These are phyloP conservation scores for Gymnopilus junonius DNA, from an alignment of 768 basidiomycete genomes.

Conservation along the genomic window DNA sequence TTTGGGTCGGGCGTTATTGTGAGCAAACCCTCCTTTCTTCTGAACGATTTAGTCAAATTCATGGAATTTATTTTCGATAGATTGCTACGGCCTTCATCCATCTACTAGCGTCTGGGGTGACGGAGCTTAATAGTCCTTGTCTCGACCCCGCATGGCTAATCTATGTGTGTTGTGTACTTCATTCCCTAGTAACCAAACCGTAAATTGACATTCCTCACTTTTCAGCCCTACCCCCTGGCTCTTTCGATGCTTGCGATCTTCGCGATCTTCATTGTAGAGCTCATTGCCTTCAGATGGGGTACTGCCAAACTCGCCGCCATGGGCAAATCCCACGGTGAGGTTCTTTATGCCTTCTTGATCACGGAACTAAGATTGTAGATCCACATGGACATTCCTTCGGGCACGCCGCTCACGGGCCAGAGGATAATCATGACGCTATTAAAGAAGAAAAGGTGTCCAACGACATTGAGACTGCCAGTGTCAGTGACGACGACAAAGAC, in stretches of 20 bases:
- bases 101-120: conserved; percentile 73
- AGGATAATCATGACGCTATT: neutral
- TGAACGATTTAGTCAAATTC: conserved; percentile 9
- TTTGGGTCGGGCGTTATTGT: conserved; percentile 2
- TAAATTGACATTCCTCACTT: neutral
- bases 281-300: conserved; percentile 87
- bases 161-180: neutral
- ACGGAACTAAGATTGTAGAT: neutral
- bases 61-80: conserved; percentile 38
- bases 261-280: conserved; percentile 78
- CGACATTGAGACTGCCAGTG: neutral
- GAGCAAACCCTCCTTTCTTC: neutral
- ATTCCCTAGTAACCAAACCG: neutral
- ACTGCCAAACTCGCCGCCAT: conserved; percentile 66
- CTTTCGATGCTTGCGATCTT: conserved; percentile 82
- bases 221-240: conserved; percentile 78
- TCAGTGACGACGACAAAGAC: neutral
- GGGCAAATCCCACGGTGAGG: conserved; percentile 63
- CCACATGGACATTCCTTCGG: neutral
- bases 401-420: neutral
- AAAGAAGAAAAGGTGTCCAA: neutral
- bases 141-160: conserved; percentile 64
- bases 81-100: conserved; percentile 91
- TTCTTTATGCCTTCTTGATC: neutral
- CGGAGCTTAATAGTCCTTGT: conserved; percentile 70